phyloP scores from a whole-genome alignment of 306 rosid genomes.

The Rosa lucieae region DNA sequence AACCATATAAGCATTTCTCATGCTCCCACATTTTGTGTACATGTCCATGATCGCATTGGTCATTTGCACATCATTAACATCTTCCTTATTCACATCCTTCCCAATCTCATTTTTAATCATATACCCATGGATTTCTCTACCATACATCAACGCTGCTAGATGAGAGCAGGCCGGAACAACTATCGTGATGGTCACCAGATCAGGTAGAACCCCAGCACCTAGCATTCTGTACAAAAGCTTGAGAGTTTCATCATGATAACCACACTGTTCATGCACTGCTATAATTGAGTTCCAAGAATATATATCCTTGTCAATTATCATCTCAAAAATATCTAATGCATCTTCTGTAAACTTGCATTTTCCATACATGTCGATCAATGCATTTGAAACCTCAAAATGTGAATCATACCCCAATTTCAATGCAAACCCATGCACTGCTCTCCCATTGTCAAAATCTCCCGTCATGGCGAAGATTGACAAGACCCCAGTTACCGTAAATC shows the following conservation, averaged over 20 bases:
- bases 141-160: slow-evolving; percentile 76
- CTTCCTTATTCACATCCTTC: slow-evolving; percentile 28
- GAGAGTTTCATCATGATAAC: slow-evolving; percentile 56
- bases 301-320: slow-evolving; percentile 65
- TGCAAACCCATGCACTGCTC: slow-evolving; percentile 59
- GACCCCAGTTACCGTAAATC: slow-evolving; percentile 63
- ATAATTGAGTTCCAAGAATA: slow-evolving; percentile 87
- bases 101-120: slow-evolving; percentile 56
- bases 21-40: slow-evolving; percentile 84
- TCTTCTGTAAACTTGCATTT: slow-evolving; percentile 59
- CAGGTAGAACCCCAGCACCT: slow-evolving; percentile 53
- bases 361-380: slow-evolving; percentile 85
- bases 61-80: slow-evolving; percentile 38
- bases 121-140: slow-evolving; percentile 71
- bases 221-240: slow-evolving; percentile 68
- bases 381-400: slow-evolving; percentile 60
- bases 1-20: slow-evolving; percentile 62
- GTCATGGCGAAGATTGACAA: slow-evolving; percentile 58
- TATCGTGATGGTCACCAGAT: slow-evolving; percentile 62
- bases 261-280: slow-evolving; percentile 57
- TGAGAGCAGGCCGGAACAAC: slow-evolving; percentile 76
- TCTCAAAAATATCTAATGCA: slow-evolving; percentile 62
- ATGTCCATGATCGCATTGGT: slow-evolving; percentile 80
- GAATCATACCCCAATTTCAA: slow-evolving; percentile 65
- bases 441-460: slow-evolving; percentile 58